Base-by-base conservation (phyloP, 371 early-diverging fungal genomes). In the Dichotomocladium elegans region DNA sequence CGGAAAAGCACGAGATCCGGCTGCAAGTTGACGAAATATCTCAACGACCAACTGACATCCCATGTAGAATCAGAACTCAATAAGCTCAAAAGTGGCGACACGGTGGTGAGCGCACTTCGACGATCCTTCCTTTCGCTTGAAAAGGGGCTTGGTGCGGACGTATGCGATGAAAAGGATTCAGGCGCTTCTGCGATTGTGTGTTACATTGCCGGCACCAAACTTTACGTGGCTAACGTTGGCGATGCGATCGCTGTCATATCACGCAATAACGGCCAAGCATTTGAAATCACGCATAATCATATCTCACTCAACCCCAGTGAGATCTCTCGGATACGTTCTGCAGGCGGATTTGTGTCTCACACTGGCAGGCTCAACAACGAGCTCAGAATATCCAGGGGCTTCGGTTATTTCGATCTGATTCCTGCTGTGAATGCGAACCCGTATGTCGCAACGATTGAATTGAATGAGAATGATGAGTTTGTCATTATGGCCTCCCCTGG, bases 201-300 rank as follows among this genome's bases (percentile, higher is more conserved):
- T 5, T 93, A 91, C 58, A 79, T 95, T 51, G 74, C 78, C n/a
- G 90, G 86, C 22, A 86, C 82, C 37, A 86, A 79, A 17, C 68
- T 95, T 33, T 92, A 92, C 53, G 87, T 92, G 12, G 93, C 94
- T 14, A 94, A 94, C 62, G 89, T 87, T n/a, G 95, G 96, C 15
- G 94, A 96, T 67, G 83, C 89, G 0, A 69, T 91, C 26, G 94
- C 91, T 0, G 91, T 95, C 6, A 65, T 94, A 11, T 89, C 89
- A 10, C 74, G 90, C 35, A 86, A 87, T 41, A 91, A 77, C 26
- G 87, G 93, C 8, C 80, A 68, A 14, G 89, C 88, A 1, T 60
- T 80, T 19, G 81, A 89, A 21, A 77, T 94, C 34, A 86, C 95
- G 0, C 81, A 80, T 47, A 86, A 87, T 30, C 91, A 92, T 52